Base-by-base conservation (phyloP, 805 yeast species). In the Candida sonorensis region DNA sequence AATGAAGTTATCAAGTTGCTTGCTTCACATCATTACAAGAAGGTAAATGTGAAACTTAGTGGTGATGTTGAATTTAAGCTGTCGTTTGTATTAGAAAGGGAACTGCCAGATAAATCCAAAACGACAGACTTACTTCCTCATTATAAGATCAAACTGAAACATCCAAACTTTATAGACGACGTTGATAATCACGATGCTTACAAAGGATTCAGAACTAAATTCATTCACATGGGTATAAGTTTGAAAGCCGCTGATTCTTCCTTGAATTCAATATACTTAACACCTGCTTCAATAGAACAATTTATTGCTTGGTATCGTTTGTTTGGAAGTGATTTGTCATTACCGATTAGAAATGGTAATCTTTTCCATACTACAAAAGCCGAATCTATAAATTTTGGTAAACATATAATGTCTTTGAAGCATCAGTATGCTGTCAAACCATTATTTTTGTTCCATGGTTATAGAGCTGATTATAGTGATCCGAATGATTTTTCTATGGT, bases 221-320 rank as follows among this genome's bases (percentile, higher is more conserved):
- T 69, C 48, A 66, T 88, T 10, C 95, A 86, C 51, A 55, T 81
- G 67, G 75, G 84, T 0, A 58, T 81, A 23, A 66, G 77, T n/a
- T 55, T 62, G 10, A 29, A 44, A 2, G 35, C 52, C 5, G 36
- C 35, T 4, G 31, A 32, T 10, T 35, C 46, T 6, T 48, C 69
- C 4, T 71, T 75, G 42, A 88, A 87, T 55, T 64, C 85, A 0
- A 66, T 84, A 27, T 92, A 86, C 50, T 58, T 90, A 27, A 66
- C 85, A 4, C 94, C 95, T 1, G 64, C 61, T 5, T 69, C 77
- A 0, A 62, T 88, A 42, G 49, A 59, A 11, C 80, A 74, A 36
- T 86, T 90, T 57, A 72, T 75, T 42, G 50, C 57, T 4, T 90
- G 97, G 97, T 87, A 95, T 88, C 62, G 61, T 21, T 66, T 83